A percentile compares a stretch with the other conserved stretches of the same genome.
phyloP scores from a whole-genome alignment of 169 alveolate species.

The Fabrea salina region DNA sequence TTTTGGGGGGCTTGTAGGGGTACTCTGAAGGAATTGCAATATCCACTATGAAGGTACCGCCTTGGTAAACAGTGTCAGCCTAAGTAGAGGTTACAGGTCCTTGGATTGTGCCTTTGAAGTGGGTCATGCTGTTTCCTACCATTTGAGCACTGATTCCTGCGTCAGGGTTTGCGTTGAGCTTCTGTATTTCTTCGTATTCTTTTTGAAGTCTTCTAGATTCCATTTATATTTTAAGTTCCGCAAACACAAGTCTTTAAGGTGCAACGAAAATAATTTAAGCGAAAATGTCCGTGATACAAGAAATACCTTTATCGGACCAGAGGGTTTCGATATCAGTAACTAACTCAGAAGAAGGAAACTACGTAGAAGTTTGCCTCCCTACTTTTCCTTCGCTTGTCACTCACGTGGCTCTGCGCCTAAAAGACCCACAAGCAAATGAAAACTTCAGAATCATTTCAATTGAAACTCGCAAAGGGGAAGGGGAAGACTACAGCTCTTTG shows the following conservation, averaged over 20 bases:
- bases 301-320: background rate
- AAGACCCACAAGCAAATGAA: constrained; percentile 28
- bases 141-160: constrained; percentile 71
- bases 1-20: constrained; percentile 93
- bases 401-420: background rate
- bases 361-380: background rate
- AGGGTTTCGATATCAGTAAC: background rate
- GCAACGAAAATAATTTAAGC: too few relatives aligned
- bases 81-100: constrained; percentile 76
- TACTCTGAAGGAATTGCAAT: constrained; percentile 92
- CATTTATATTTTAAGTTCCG: too few relatives aligned
- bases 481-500: background rate
- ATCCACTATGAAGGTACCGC: constrained; percentile 89
- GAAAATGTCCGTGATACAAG: background rate
- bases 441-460: background rate
- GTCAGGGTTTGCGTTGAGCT: background rate
- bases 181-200: constrained; percentile 26
- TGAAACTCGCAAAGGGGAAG: background rate
- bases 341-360: background rate
- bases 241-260: too few relatives aligned
- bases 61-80: constrained; percentile 92
- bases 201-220: constrained; percentile 22
- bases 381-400: constrained; percentile 17
- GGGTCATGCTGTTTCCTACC: constrained; percentile 79
- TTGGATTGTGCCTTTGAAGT: constrained; percentile 87